These are phyloP conservation scores for Stylonectria norvegica DNA, from an alignment of 2,329 filamentous ascomycete genomes.

Conservation along the genomic window DNA sequence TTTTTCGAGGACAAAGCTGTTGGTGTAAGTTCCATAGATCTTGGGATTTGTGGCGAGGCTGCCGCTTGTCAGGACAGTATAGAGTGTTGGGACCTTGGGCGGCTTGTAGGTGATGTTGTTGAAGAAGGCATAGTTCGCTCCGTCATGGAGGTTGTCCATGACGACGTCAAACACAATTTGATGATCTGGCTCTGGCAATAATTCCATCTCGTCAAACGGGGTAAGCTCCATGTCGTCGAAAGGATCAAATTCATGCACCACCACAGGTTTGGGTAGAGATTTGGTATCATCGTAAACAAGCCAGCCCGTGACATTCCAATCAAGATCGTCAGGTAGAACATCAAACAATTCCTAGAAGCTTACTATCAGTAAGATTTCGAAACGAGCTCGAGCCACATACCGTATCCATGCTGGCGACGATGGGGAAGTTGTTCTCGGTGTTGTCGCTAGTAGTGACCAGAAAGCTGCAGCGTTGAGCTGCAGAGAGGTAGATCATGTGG, in stretches of 20 bases:
- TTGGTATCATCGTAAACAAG: slow-evolving; percentile 53
- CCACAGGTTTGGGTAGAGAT: slow-evolving; percentile 46
- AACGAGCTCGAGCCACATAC: slow-evolving; percentile 33
- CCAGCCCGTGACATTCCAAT: slow-evolving; percentile 67
- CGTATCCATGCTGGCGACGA: slow-evolving; percentile 68
- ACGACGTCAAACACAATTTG: slow-evolving; percentile 61
- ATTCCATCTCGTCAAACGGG: slow-evolving; percentile 61
- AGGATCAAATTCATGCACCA: slow-evolving; percentile 59
- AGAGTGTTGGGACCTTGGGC: slow-evolving; percentile 77
- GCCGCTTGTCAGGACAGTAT: slow-evolving; percentile 66
- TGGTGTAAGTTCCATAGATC: slow-evolving; percentile 64
- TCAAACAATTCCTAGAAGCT: slow-evolving; percentile 60
- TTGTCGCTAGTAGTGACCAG: slow-evolving; percentile 60
- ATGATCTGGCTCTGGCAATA: slow-evolving; percentile 60
- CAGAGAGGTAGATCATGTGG: slow-evolving; percentile 61
- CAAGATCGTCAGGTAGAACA: slow-evolving; percentile 60
- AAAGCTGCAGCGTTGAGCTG: slow-evolving; percentile 64
- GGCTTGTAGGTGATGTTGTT: slow-evolving; percentile 73
- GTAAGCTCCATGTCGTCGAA: slow-evolving; percentile 73
- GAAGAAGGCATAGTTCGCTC: slow-evolving; percentile 61
- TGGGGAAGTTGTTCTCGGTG: slow-evolving; percentile 60
- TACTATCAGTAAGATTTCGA: slow-evolving; percentile 2
- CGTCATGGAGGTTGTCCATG: slow-evolving; percentile 60
- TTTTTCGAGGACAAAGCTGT: slow-evolving; percentile 65
- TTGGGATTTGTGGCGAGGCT: slow-evolving; percentile 54